Conservation (phyloP, 1,139 yeast species). For the Diutina sp. region DNA sequence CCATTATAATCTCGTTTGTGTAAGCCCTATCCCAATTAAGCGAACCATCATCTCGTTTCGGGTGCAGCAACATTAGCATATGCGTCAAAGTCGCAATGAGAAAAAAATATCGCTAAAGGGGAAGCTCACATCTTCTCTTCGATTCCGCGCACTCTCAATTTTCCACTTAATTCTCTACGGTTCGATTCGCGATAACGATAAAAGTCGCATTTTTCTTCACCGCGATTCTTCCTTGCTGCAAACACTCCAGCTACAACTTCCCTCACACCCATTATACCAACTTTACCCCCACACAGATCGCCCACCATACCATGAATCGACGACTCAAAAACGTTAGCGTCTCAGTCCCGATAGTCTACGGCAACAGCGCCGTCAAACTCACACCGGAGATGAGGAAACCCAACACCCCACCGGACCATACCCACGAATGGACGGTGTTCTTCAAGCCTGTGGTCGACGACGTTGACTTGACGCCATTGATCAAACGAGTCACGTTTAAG, state of each 20-base stretch:
- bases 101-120: not conserved
- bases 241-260: no score
- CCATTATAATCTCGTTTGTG: not conserved
- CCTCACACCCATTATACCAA: no score
- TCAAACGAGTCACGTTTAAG: conserved; percentile 87
- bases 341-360: conserved; percentile 77
- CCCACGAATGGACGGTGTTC: conserved; percentile 94
- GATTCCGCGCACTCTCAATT: not conserved
- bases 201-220: not conserved
- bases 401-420: conserved; percentile 77
- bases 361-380: conserved; percentile 72
- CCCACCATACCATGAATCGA: conserved; percentile 9
- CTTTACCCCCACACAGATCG: no score
- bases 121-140: not conserved
- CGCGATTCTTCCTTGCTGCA: no score
- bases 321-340: conserved; percentile 59
- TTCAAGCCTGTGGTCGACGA: conserved; percentile 74
- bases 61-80: no score
- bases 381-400: conserved; percentile 48
- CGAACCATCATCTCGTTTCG: no score
- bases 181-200: not conserved
- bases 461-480: conserved; percentile 63
- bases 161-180: not conserved
- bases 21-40: no score
- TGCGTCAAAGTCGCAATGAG: not conserved